Evolutionary conservation across 2,329 filamentous ascomycete genomes (phyloP).

Genomic region (Pyrenochaeta sp.): DNA sequence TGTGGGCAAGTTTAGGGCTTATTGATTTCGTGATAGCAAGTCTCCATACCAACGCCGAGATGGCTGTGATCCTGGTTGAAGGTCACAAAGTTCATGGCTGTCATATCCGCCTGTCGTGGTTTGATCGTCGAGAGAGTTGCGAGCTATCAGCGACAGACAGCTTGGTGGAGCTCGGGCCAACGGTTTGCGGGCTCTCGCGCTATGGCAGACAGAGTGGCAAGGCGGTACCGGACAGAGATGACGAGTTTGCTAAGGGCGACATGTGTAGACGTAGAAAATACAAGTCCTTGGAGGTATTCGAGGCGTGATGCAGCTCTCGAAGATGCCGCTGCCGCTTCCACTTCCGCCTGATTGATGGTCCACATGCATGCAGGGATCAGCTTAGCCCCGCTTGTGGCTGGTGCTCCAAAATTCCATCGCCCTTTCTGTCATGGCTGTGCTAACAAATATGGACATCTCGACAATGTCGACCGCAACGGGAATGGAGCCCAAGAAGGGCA

Average conservation of each 20-base stretch:
- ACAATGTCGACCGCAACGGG: slow-evolving; percentile 20
- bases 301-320: slow-evolving; percentile 9
- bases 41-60: slow-evolving; percentile 82
- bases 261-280: slow-evolving; percentile 15
- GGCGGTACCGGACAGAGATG: slow-evolving; percentile 5
- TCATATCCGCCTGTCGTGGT: slow-evolving; percentile 17
- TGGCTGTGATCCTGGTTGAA: slow-evolving; percentile 99
- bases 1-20: slow-evolving; percentile 48
- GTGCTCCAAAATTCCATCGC: slow-evolving; percentile 28
- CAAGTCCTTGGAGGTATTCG: not conserved
- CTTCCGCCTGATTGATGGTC: slow-evolving; percentile 14
- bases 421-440: slow-evolving; percentile 9
- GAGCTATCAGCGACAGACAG: slow-evolving; percentile 14
- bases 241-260: slow-evolving; percentile 13
- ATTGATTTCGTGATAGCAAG: too few species aligned
- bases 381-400: slow-evolving; percentile 35
- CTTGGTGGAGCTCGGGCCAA: slow-evolving; percentile 32
- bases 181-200: slow-evolving; percentile 16
- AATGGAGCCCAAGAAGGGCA: slow-evolving; percentile 19
- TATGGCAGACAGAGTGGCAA: slow-evolving; percentile 18
- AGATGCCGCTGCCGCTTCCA: slow-evolving; percentile 14
- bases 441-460: slow-evolving; percentile 5
- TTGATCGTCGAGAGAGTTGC: slow-evolving; percentile 10
- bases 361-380: slow-evolving; percentile 29
- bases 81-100: slow-evolving; percentile 91